Evolutionary conservation across 148 eudicot genomes (phyloP).

Genomic region (Polygonum aviculare): DNA sequence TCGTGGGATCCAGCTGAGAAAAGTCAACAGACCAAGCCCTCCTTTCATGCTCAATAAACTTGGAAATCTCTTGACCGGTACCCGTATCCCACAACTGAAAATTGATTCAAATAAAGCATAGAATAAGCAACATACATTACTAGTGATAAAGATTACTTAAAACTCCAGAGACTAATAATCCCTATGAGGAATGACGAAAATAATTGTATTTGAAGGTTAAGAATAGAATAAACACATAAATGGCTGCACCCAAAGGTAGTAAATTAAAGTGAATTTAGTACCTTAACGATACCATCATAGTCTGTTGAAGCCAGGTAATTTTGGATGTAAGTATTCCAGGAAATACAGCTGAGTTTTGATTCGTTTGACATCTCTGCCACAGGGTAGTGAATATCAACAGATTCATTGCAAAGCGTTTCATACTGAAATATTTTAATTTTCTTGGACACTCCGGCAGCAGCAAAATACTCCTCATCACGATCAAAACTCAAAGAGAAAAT

Average conservation of each 20-base stretch:
- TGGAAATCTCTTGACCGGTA: slow-evolving; percentile 58
- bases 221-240: neutral
- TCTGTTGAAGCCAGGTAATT: slow-evolving; percentile 89
- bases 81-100: slow-evolving; percentile 88
- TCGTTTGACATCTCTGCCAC: slow-evolving; percentile 63
- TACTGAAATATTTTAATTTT: slow-evolving; percentile 76
- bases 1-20: slow-evolving; percentile 70
- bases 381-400: slow-evolving; percentile 83
- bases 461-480: slow-evolving; percentile 80
- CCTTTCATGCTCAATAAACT: slow-evolving; percentile 49
- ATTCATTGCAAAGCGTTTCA: slow-evolving; percentile 43
- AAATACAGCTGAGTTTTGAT: slow-evolving; percentile 71
- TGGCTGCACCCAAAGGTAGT: neutral
- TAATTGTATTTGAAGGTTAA: neutral
- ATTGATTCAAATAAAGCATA: slow-evolving; percentile 13
- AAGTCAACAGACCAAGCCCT: slow-evolving; percentile 98
- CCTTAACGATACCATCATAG: slow-evolving; percentile 91
- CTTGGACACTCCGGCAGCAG: slow-evolving; percentile 88
- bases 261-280: slow-evolving; percentile 11
- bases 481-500: slow-evolving; percentile 92
- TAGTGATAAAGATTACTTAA: neutral
- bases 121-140: neutral
- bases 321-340: slow-evolving; percentile 77
- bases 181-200: neutral
- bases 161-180: neutral